Percentiles rank a stretch among this genome's conserved stretches.
phyloP scores from a whole-genome alignment of 768 basidiomycete genomes.

The Collybia nuda region DNA sequence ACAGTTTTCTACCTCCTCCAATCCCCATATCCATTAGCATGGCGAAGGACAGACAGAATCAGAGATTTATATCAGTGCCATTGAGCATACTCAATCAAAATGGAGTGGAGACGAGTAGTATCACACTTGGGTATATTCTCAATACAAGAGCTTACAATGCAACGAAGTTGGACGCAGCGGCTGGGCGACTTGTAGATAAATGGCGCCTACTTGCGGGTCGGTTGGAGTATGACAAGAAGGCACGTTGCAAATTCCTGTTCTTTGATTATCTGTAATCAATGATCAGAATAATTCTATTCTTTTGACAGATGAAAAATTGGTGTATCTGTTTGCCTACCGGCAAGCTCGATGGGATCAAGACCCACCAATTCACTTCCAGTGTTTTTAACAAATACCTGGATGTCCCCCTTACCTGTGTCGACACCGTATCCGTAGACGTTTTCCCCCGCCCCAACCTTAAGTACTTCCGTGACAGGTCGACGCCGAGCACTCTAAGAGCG shows the following conservation, averaged over 20 bases:
- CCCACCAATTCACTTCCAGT: too few relatives aligned
- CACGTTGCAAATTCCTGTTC: too few relatives aligned
- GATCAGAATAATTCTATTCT: too few relatives aligned
- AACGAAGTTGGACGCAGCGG: slow-evolving; percentile 1
- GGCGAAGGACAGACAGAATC: too few relatives aligned
- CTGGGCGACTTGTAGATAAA: slow-evolving; percentile 5
- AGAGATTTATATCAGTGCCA: slow-evolving; percentile 3
- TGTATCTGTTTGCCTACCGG: too few relatives aligned
- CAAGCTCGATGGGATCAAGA: too few relatives aligned
- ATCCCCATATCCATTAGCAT: too few relatives aligned
- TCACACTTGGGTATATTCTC: slow-evolving; percentile 6
- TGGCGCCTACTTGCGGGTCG: slow-evolving; percentile 10
- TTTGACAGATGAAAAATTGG: too few relatives aligned
- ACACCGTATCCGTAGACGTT: neutral
- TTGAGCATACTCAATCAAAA: slow-evolving; percentile 5
- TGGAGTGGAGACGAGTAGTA: neutral
- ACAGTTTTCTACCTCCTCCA: too few relatives aligned
- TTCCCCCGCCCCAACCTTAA: neutral
- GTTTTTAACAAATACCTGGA: neutral
- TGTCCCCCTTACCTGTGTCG: neutral
- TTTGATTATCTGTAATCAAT: too few relatives aligned
- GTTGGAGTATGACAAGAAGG: neutral
- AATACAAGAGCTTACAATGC: neutral
- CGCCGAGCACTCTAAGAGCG: neutral
- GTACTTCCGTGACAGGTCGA: slow-evolving; percentile 5